Percentiles rank a stretch among this genome's conserved stretches.
phyloP scores from a whole-genome alignment of 179 eudicot genomes.

The Sideroxylon spinosum region DNA sequence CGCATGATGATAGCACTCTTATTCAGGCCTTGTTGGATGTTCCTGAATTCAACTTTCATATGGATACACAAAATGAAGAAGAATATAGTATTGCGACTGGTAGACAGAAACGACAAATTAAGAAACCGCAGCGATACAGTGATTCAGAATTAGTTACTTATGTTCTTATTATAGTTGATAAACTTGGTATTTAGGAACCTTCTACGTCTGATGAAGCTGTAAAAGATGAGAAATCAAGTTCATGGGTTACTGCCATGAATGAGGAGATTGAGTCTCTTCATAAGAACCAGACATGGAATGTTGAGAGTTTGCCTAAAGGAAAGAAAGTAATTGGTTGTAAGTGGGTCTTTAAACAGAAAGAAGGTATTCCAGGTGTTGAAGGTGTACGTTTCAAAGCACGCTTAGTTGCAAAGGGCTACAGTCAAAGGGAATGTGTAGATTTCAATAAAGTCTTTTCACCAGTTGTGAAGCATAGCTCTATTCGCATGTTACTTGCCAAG shows the following conservation, averaged over 20 bases:
- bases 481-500: neutral
- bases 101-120: too few relatives aligned
- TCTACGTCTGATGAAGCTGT: too few relatives aligned
- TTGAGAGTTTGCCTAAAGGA: neutral
- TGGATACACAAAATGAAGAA: too few relatives aligned
- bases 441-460: neutral
- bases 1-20: too few relatives aligned
- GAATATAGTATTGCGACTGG: too few relatives aligned
- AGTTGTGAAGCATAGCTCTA: slow-evolving; percentile 4
- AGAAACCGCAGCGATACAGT: too few relatives aligned
- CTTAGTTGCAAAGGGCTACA: neutral
- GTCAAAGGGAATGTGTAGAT: neutral
- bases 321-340: neutral
- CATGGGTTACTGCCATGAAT: neutral
- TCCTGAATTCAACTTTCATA: too few relatives aligned
- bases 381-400: neutral
- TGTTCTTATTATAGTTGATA: too few relatives aligned
- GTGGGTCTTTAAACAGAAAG: neutral
- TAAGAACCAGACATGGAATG: neutral
- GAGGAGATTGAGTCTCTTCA: neutral
- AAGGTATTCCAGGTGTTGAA: neutral
- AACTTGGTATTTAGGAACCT: too few relatives aligned
- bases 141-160: too few relatives aligned
- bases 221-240: too few relatives aligned
- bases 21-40: too few relatives aligned